These are phyloP conservation scores for Pichia eremophila DNA, from an alignment of 805 yeast genomes.

Conservation along the genomic window DNA sequence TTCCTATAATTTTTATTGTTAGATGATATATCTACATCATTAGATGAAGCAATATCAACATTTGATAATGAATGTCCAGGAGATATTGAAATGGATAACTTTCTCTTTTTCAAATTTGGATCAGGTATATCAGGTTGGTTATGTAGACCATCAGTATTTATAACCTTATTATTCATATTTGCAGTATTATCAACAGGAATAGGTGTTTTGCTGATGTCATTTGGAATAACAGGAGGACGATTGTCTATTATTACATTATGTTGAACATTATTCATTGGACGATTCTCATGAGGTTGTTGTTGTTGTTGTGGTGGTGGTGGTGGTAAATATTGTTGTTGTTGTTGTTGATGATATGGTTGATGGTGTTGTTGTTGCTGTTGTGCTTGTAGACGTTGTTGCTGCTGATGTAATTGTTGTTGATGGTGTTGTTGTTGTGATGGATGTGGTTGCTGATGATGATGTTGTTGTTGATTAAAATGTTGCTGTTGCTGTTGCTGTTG, in stretches of 20 bases:
- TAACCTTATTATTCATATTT: neutral
- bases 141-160: too few species aligned
- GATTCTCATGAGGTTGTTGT: neutral
- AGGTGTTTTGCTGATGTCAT: neutral
- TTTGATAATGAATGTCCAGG: neutral
- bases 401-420: too few species aligned
- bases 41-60: neutral
- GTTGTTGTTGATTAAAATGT: too few species aligned
- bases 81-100: neutral
- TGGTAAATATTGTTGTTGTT: neutral
- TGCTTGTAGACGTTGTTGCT: too few species aligned
- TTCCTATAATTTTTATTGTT: neutral
- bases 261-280: neutral
- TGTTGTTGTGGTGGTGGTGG: neutral
- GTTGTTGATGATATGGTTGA: neutral
- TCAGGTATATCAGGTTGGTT: too few species aligned
- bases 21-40: neutral
- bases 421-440: too few species aligned
- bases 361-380: neutral
- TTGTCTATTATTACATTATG: neutral
- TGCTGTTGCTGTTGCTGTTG: too few species aligned
- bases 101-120: conserved; percentile 7
- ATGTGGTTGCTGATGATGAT: too few species aligned
- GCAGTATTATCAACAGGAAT: neutral
- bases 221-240: neutral